A percentile compares a stretch with the other conserved stretches of the same genome.
Conservation (phyloP, 345 rosid genomes). For the Balakata baccata region DNA sequence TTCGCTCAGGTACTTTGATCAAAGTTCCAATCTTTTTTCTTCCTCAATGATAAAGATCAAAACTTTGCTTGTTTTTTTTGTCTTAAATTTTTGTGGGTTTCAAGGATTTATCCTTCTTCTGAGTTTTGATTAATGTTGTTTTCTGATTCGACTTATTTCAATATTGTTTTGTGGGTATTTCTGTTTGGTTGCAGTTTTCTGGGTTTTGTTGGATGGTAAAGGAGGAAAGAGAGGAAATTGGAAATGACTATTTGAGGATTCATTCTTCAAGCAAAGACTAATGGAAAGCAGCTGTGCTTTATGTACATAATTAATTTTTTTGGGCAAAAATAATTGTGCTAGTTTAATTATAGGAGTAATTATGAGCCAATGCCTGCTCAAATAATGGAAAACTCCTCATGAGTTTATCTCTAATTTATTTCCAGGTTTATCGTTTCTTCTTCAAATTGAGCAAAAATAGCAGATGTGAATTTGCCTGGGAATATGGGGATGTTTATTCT, state of each 20-base stretch:
- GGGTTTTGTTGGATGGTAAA: constrained; percentile 59
- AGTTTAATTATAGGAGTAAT: not conserved
- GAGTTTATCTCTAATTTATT: not conserved
- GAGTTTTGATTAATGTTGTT: not conserved
- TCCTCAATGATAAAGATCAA: not conserved
- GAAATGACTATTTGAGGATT: not conserved
- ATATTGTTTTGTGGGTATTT: no score
- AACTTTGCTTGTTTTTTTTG: not conserved
- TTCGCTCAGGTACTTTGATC: constrained; percentile 43
- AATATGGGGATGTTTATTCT: not conserved
- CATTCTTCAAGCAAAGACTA: constrained; percentile 18
- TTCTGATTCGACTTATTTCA: not conserved
- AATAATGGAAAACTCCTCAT: not conserved
- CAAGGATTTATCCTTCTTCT: not conserved
- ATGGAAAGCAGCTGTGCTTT: constrained; percentile 1
- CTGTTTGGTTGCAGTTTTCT: constrained; percentile 42
- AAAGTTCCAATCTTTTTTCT: not conserved
- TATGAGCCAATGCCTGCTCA: not conserved
- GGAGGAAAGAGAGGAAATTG: not conserved
- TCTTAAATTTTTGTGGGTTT: not conserved
- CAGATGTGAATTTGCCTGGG: not conserved
- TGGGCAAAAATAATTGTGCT: not conserved
- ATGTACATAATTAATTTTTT: constrained; percentile 4
- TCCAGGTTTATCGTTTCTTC: not conserved
- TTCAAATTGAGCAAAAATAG: not conserved